Conservation (phyloP, 345 rosid species). For the Noccaea bulbosa region DNA sequence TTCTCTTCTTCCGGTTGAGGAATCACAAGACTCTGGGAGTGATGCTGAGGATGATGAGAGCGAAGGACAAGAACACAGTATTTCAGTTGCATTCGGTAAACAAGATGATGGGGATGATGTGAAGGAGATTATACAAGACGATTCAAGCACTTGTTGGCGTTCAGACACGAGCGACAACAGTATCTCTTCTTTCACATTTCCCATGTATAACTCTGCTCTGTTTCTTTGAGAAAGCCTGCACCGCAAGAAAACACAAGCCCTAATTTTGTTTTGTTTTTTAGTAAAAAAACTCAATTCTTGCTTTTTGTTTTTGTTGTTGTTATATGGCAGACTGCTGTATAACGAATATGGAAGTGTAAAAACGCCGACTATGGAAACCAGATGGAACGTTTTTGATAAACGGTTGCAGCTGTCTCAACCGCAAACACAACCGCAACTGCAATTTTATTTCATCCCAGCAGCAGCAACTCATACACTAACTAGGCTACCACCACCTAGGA, state of each 20-base stretch:
- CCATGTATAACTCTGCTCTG: slow-evolving; percentile 15
- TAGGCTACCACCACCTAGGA: neutral
- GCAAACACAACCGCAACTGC: neutral
- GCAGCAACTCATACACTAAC: slow-evolving; percentile 1
- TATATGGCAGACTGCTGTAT: slow-evolving; percentile 6
- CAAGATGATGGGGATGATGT: slow-evolving; percentile 3
- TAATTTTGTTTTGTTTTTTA: neutral
- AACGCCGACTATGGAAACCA: neutral
- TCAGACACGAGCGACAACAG: slow-evolving; percentile 19
- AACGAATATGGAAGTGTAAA: slow-evolving; percentile 5
- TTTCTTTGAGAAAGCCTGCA: neutral
- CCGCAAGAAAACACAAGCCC: neutral
- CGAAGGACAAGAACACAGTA: no score
- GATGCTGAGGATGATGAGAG: neutral
- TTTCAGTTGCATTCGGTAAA: no score
- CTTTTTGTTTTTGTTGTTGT: neutral
- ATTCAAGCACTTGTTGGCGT: slow-evolving; percentile 20
- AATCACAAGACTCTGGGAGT: neutral
- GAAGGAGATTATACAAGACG: slow-evolving; percentile 11
- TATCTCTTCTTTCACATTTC: slow-evolving; percentile 26
- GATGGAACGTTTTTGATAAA: slow-evolving; percentile 2
- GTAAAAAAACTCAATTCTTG: neutral
- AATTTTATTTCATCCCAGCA: slow-evolving; percentile 2
- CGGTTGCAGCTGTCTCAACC: neutral
- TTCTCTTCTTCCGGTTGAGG: neutral